Conservation (phyloP, 148 eudicot species). For the Rhododendron ovatum region DNA sequence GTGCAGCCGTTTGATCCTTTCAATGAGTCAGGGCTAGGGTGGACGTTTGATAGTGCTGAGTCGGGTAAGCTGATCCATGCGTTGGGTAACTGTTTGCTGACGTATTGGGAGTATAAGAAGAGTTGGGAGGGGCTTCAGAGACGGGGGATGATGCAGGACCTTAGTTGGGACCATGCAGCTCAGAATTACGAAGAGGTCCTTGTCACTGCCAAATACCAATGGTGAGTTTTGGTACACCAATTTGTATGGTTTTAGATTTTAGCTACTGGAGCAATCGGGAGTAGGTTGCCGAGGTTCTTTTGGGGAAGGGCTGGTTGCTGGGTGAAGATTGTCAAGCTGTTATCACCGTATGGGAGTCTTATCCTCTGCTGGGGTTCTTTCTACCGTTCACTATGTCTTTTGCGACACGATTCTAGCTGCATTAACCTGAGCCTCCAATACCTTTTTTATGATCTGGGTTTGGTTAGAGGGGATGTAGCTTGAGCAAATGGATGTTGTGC, state of each 20-base stretch:
- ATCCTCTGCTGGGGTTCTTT: background rate
- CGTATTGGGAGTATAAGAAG: conserved; percentile 15
- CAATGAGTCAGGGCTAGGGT: conserved; percentile 30
- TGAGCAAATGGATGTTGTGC: background rate
- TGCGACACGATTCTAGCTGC: background rate
- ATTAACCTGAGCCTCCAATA: background rate
- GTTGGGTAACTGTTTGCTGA: conserved; percentile 64
- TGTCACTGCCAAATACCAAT: conserved; percentile 4
- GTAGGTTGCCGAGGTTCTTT: background rate
- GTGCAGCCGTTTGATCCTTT: conserved; percentile 82
- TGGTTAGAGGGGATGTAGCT: background rate
- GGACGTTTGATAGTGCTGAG: conserved; percentile 5
- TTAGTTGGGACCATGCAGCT: conserved; percentile 7
- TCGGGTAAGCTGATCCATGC: conserved; percentile 21
- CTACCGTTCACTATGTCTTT: background rate
- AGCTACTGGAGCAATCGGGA: background rate
- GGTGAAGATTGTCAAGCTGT: background rate
- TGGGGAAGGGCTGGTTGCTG: background rate
- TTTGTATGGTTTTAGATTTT: background rate
- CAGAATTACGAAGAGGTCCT: conserved; percentile 23
- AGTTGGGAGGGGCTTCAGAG: conserved; percentile 10
- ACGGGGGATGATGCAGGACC: conserved; percentile 5
- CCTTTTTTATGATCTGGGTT: background rate
- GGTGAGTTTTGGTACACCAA: background rate
- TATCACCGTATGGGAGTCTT: background rate